These are phyloP conservation scores for Didymella sp. DNA, from an alignment of 2,329 filamentous ascomycete species.

Conservation along the genomic window DNA sequence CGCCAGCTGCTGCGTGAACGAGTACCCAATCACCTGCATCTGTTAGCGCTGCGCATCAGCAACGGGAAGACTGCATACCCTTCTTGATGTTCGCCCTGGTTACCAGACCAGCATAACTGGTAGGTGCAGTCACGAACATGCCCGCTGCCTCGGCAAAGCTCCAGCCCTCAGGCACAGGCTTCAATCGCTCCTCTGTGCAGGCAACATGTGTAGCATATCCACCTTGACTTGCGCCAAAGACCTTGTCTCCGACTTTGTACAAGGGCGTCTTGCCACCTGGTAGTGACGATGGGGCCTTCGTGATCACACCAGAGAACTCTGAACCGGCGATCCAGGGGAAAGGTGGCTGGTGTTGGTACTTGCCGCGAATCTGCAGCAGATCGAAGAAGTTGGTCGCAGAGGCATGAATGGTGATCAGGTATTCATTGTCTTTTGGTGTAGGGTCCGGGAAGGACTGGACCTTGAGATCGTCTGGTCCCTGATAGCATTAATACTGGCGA, in stretches of 20 bases:
- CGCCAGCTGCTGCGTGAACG: constrained; percentile 90
- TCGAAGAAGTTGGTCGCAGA: constrained; percentile 97
- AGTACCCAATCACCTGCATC: constrained; percentile 78
- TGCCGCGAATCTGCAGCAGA: constrained; percentile 90
- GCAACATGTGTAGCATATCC: constrained; percentile 81
- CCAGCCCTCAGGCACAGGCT: constrained; percentile 82
- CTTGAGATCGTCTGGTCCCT: constrained; percentile 81
- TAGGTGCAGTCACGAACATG: constrained; percentile 89
- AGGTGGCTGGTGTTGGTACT: constrained; percentile 90
- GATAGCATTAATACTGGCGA: constrained; percentile 10
- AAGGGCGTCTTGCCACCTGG: constrained; percentile 57
- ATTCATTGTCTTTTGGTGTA: constrained; percentile 73
- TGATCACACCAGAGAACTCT: constrained; percentile 83
- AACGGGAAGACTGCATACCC: constrained; percentile 30
- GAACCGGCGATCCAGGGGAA: constrained; percentile 87
- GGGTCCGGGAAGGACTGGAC: constrained; percentile 79
- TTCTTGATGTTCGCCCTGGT: constrained; percentile 76
- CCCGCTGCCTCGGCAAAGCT: constrained; percentile 84
- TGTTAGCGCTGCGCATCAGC: background rate
- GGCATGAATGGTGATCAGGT: constrained; percentile 85
- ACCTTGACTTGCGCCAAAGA: constrained; percentile 87
- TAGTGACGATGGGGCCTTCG: constrained; percentile 66
- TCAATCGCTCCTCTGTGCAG: constrained; percentile 70
- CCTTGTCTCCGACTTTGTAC: constrained; percentile 79
- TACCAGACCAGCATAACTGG: constrained; percentile 84